Base-by-base conservation (phyloP, 2,329 filamentous ascomycete species). In the Thielaviopsis euricoi region DNA sequence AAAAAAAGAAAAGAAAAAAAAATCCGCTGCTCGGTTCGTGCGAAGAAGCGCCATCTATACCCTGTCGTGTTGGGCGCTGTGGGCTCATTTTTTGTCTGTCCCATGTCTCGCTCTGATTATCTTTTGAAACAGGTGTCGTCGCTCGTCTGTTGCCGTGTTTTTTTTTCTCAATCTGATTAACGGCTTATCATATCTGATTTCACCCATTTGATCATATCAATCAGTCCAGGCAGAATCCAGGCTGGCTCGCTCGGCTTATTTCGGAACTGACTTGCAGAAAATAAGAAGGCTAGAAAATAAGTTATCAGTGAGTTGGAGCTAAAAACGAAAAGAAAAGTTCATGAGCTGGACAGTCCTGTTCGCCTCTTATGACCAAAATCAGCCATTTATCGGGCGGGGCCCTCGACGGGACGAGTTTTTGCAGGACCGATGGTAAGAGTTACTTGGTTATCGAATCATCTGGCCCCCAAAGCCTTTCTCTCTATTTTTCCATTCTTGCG, bases 141-240 rank as follows among this genome's bases (percentile, higher is more conserved):
- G 6, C 29, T 33, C 29, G 37, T n/a, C 37, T 43, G 3, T 17
- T 43, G 17, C 15, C 23, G 19, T 52, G 6, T 52, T 21, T 52
- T 26, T 22, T 52, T 52, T 52, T 52, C 23, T 17, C 22, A 26
- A 26, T 52, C 23, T 52, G 12, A 26, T 52, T 33, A 23, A n/a
- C 37, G 19, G 19, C 54, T 56, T 33, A 40, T 56, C 55, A 51
- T 52, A 56, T 52, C 26, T 51, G 25, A 52, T 57, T 49, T 21
- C 9, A 15, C 17, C 25, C 48, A 52, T 37, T 23, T n/a, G 4
- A 52, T 52, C 55, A 51, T 57, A 57, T 52, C 55, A 37, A 29
- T 52, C 26, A 26, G 51, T 21, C 21, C 13, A 21, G 51, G 33
- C n/a, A 33, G 33, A 43, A 6, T n/a, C 43, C 7, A 48, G 29